Conservation (phyloP, 202 grass and related monocot genomes). For the Carex arenaria region DNA sequence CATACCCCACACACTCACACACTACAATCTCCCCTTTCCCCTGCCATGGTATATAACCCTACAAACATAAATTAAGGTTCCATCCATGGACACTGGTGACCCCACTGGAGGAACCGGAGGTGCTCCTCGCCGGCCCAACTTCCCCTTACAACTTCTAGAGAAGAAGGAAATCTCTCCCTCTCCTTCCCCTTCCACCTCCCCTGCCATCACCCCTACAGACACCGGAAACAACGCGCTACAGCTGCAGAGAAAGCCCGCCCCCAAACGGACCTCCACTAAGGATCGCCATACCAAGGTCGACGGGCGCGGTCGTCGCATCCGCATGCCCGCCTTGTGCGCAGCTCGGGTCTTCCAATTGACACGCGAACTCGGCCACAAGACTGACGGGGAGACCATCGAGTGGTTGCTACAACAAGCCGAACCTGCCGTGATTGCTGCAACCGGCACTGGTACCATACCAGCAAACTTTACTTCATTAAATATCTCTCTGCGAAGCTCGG, state of each 20-base stretch:
- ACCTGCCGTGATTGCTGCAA: constrained; percentile 91
- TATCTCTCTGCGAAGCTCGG: constrained; percentile 94
- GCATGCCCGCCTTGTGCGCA: constrained; percentile 90
- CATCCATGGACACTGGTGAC: constrained; percentile 55
- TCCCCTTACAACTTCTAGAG: constrained; percentile 80
- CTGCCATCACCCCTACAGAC: constrained; percentile 29
- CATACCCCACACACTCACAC: constrained; percentile 19
- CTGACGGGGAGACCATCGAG: constrained; percentile 97
- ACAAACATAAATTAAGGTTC: constrained; percentile 44
- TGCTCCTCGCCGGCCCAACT: constrained; percentile 49
- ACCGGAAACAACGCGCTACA: constrained; percentile 16
- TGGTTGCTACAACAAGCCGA: constrained; percentile 94
- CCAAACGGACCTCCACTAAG: constrained; percentile 79
- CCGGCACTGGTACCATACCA: constrained; percentile 91
- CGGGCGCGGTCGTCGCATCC: constrained; percentile 76
- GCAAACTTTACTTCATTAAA: constrained; percentile 97
- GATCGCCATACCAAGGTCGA: constrained; percentile 97
- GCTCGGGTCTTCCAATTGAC: constrained; percentile 95
- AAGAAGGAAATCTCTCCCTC: constrained; percentile 82
- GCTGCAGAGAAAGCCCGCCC: constrained; percentile 44
- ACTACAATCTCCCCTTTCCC: constrained; percentile 18
- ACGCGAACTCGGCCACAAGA: constrained; percentile 90
- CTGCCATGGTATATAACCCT: constrained; percentile 25
- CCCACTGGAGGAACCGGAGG: constrained; percentile 50
- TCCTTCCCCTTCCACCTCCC: constrained; percentile 46